Base-by-base conservation (phyloP, 306 rosid species). In the Pueraria montana region DNA sequence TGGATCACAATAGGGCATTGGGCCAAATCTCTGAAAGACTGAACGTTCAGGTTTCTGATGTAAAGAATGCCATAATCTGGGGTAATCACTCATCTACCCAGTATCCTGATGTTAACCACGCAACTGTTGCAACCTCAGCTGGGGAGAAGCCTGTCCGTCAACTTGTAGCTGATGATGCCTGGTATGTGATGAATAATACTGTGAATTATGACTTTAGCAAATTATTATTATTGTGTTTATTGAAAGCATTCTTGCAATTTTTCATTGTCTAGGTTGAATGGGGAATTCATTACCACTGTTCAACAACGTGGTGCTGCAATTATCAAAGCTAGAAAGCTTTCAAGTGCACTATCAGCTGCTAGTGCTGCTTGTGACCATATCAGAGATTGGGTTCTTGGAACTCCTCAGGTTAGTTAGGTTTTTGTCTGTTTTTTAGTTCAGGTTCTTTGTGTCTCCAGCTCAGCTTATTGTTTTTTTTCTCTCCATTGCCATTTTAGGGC, bases 221-320 rank as follows among this genome's bases (percentile, higher is more conserved):
- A 13, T 30, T 3, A 14, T 63, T 30, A 14, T 16, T 17, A 50
- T 78, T 70, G 6, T 34, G 17, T 53, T 63, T 61, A 34, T 30
- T 49, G 62, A 74, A 42, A 40, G 49, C 8, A 38, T 72, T 83
- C 26, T 55, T 30, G 66, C 3, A 17, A 46, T 17, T 64, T 84
- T 55, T 40, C 50, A 8, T 77, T 13, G 21, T 68, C 4, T 61
- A 96, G 99, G 99, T 86, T 96, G 94, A 92, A 91, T 48, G 94
- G 94, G 66, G 99, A 90, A 52, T 96, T 96, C 90, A 96, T 96
- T 16, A 20, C 90, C 23, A 96, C 97, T 42, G 99, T 96, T 84
- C 99, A 96, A 94, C 99, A 96, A 83, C 98, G 98, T 70, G 99
- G 99, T 82, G 99, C 99, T 87, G 98, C 99, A 69, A 94, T 96